Evolutionary conservation across 257 asterid species (phyloP).

Genomic region (Solanum okadae): DNA sequence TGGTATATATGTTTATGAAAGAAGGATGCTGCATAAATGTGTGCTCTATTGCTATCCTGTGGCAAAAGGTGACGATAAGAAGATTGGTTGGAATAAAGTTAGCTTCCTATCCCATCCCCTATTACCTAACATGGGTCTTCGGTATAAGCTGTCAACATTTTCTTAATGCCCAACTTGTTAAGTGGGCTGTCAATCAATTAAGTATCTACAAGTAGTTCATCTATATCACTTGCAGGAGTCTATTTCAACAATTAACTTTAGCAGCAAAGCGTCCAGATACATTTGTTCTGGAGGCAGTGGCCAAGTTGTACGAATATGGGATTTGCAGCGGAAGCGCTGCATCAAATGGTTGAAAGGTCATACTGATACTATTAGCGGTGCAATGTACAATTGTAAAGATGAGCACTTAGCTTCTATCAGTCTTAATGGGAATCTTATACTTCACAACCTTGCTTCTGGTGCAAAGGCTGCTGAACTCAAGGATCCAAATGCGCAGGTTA

Average conservation of each 20-base stretch:
- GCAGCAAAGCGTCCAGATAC: slow-evolving; percentile 91
- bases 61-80: neutral
- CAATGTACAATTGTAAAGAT: slow-evolving; percentile 93
- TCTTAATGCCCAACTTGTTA: neutral
- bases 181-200: neutral
- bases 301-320: slow-evolving; percentile 94
- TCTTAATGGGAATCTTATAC: slow-evolving; percentile 86
- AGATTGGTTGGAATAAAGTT: neutral
- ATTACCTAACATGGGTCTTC: neutral
- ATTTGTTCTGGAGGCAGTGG: slow-evolving; percentile 94
- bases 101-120: neutral
- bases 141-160: neutral
- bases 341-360: slow-evolving; percentile 98
- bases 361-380: slow-evolving; percentile 76
- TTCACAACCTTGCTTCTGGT: slow-evolving; percentile 97
- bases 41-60: neutral
- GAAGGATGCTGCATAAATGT: neutral
- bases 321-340: slow-evolving; percentile 88
- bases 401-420: slow-evolving; percentile 96
- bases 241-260: slow-evolving; percentile 77
- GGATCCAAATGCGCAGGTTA: slow-evolving; percentile 95
- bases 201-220: neutral
- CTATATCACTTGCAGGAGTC: slow-evolving; percentile 39
- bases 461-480: slow-evolving; percentile 83
- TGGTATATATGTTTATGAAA: neutral